A percentile compares a stretch with the other conserved stretches of the same genome.
Evolutionary conservation across 805 yeast species (phyloP).

Genomic region (Candida broadrunensis): DNA sequence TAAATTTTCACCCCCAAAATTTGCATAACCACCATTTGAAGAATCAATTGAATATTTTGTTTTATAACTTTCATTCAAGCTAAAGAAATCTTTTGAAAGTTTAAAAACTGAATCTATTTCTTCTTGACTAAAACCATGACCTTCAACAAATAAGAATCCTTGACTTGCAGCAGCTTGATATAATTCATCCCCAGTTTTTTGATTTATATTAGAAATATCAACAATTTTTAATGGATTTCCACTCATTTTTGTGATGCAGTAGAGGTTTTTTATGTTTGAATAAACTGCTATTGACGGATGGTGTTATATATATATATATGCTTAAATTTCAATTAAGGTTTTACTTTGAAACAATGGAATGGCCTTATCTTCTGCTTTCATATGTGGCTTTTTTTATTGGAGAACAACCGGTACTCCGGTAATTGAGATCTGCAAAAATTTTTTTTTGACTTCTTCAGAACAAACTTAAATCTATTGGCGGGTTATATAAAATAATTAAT

Average conservation of each 20-base stretch:
- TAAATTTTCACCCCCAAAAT: slow-evolving; percentile 51
- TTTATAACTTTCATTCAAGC: slow-evolving; percentile 51
- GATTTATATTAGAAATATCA: slow-evolving; percentile 49
- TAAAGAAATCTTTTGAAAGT: slow-evolving; percentile 51
- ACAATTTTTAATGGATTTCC: slow-evolving; percentile 52
- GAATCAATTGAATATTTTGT: slow-evolving; percentile 46
- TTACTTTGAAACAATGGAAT: no score
- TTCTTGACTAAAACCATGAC: slow-evolving; percentile 56
- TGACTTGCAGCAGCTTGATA: slow-evolving; percentile 59
- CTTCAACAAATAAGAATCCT: slow-evolving; percentile 66
- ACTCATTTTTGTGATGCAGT: not conserved
- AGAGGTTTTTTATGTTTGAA: not conserved
- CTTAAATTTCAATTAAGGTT: no score
- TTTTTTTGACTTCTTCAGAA: no score
- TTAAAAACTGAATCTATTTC: slow-evolving; percentile 53
- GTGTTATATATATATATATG: no score
- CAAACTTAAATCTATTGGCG: no score
- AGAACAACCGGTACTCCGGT: no score
- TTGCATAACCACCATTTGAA: slow-evolving; percentile 61
- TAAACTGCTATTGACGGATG: not conserved
- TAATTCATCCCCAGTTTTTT: slow-evolving; percentile 47
- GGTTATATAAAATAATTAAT: no score
- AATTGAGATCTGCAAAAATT: no score
- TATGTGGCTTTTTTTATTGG: no score
- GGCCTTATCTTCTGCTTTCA: no score